Evolutionary conservation across 352 stramenopile species (phyloP), one percentile per base, ranked within the genome.

Genomic region (Phytophthora cactorum): DNA sequence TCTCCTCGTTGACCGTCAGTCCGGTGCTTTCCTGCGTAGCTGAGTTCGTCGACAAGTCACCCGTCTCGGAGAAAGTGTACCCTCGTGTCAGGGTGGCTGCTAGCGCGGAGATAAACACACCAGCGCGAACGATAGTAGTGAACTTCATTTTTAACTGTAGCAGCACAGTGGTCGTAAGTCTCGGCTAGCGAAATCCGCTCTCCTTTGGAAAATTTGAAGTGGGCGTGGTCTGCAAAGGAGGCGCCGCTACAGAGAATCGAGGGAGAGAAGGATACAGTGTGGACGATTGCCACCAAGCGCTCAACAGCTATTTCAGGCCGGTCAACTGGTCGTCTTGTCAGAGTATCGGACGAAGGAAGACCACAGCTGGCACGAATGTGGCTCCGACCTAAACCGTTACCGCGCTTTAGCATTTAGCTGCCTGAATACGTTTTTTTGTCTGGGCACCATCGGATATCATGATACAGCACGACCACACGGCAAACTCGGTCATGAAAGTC

Each of bases 1-100:
- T 47, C 63, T 84, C 77, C 31, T 79, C 64, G 56, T 82, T 85
- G 27, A 32, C 52, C 10, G 74, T 70, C 5, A 77, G 60, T 15
- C 54, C 67, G 14, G 59, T 70, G 44, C 58, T 78, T 32, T 68
- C 63, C 36, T 69, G 56, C 50, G 50, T 54, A 27, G 34, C 28
- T 27, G 58, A 70, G 50, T 46, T 44, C 32, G 51, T 67, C 31
- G 67, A 64, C 15, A 39, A 46, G 10, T 74, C 65, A 25, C 44
- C 65, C n/a, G 59, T 68, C 41, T 82, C 76, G 6, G 52, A 57
- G 31, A 84, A 81, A 14, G 63, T 66, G 56, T 74, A 77, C 52
- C 58, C 68, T 59, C 56, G 27, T 28, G 68, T 55, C 4, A 67
- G 43, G 41, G 55, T 67, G 17, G 56, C 46, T 27, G 38, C 43